Evolutionary conservation across 306 rosid species (phyloP), one percentile per base, ranked within the genome.

Genomic region (Glycyrrhiza uralensis): DNA sequence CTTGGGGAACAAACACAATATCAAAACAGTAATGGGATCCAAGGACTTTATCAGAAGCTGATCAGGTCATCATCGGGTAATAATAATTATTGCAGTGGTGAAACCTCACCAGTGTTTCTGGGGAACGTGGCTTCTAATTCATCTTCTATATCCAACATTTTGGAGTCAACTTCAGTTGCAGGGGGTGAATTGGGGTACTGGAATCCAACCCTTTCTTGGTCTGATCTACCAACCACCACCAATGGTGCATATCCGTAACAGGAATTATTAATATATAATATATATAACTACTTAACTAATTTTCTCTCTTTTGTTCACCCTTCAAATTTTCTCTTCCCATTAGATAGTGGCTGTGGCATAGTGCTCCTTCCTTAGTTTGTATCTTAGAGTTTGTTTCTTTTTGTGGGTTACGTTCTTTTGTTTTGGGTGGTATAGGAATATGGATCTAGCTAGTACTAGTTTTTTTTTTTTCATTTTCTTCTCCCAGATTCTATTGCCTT

Each of bases 181-280:
- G 86, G 85, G 4, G 84, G 78, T 58, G 97, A 88, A 81, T 63
- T 92, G 81, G 95, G 98, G 23, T 87, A 80, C 75, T 94, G 97
- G 98, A 94, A 92, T 77, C 87, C 92, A 50, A 56, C 90, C 1
- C 81, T 80, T 65, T 68, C 92, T 1, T 94, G 97, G 96, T 79
- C 94, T 54, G 91, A 89, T 91, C 95, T 86, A 77, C 84, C 96
- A 15, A 80, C 97, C 42, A 80, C 97, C 42, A 84, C 91, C 30
- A 89, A 89, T 71, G 97, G 95, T 80, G 86, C 96, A 81, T 90
- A 87, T 72, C 94, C 87, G 38, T 87, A 77, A 81, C 74, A n/a
- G 23, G 18, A 29, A 29, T 29, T 24, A 54, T 4, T 8, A 23
- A 28, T 26, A n/a, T n/a, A n/a, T n/a, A n/a, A n/a, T n/a, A n/a